Conservation (phyloP, 2,329 filamentous ascomycete species). For the Nemania bipapillata region DNA sequence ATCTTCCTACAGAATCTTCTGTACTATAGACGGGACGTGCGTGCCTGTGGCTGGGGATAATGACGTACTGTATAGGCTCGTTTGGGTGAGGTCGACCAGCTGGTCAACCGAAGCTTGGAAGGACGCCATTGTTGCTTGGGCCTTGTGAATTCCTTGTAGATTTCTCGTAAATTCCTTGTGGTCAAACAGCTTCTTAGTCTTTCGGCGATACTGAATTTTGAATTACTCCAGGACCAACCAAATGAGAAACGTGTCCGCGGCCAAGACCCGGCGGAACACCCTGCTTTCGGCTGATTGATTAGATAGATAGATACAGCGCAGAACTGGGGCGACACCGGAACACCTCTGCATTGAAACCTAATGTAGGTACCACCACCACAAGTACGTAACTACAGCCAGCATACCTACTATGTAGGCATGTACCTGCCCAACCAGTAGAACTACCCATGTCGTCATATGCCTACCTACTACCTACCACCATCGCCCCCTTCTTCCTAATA, state of each 20-base stretch:
- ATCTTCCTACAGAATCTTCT: too few species aligned
- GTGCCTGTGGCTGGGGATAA: neutral
- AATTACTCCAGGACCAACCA: slow-evolving; percentile 8
- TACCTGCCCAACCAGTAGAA: too few species aligned
- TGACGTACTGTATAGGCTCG: slow-evolving; percentile 71
- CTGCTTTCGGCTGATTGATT: slow-evolving; percentile 25
- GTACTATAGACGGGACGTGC: too few species aligned
- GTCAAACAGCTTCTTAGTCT: neutral
- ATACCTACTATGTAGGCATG: neutral
- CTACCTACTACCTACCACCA: too few species aligned
- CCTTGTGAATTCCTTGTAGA: slow-evolving; percentile 8
- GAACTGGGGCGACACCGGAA: slow-evolving; percentile 7
- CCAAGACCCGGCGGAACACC: slow-evolving; percentile 22
- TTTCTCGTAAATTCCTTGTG: slow-evolving; percentile 8
- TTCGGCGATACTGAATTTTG: slow-evolving; percentile 14
- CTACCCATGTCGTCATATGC: slow-evolving; percentile 35
- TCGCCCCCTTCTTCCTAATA: neutral
- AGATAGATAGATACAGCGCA: neutral
- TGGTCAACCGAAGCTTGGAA: slow-evolving; percentile 53
- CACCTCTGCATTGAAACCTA: slow-evolving; percentile 13
- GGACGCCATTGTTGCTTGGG: slow-evolving; percentile 53
- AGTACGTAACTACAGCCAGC: neutral
- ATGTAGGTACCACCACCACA: slow-evolving; percentile 5
- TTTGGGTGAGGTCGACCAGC: slow-evolving; percentile 73
- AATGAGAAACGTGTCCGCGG: slow-evolving; percentile 23